Evolutionary conservation across 306 rosid genomes (phyloP).

Genomic region (Trichosanthes cucumerina): DNA sequence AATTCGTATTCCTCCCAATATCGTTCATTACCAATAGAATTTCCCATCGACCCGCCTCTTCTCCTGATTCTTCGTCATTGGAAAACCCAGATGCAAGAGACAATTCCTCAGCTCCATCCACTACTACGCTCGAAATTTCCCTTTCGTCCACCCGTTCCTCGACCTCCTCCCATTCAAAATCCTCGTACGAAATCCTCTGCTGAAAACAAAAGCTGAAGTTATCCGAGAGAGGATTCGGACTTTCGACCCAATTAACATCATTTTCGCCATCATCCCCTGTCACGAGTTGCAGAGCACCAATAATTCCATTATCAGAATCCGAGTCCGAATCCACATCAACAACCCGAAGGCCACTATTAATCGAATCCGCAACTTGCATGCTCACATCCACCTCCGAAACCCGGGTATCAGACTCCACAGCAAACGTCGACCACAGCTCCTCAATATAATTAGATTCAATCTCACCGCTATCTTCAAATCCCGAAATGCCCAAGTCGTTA

Average conservation of each 20-base stretch:
- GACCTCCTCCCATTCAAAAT: constrained; percentile 57
- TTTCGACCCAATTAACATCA: constrained; percentile 33
- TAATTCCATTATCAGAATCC: constrained; percentile 34
- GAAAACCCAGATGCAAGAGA: constrained; percentile 52
- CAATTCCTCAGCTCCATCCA: constrained; percentile 37
- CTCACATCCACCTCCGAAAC: constrained; percentile 20
- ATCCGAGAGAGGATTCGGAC: constrained; percentile 44
- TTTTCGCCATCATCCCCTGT: constrained; percentile 15
- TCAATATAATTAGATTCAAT: constrained; percentile 15
- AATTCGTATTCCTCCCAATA: constrained; percentile 28
- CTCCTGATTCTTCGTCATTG: constrained; percentile 25
- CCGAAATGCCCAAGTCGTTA: constrained; percentile 19
- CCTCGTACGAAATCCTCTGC: constrained; percentile 38
- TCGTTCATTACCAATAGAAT: constrained; percentile 60
- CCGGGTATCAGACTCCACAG: constrained; percentile 16
- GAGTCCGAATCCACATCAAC: constrained; percentile 55
- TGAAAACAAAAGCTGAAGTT: constrained; percentile 41
- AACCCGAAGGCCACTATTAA: constrained; percentile 38
- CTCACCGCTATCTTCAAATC: constrained; percentile 23
- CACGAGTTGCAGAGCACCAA: constrained; percentile 18
- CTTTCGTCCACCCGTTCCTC: constrained; percentile 37
- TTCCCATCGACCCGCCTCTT: constrained; percentile 62
- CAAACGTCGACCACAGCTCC: constrained; percentile 26
- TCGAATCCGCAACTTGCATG: constrained; percentile 15
- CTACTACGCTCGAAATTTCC: constrained; percentile 23